Evolutionary conservation across 1,284 basidiomycete genomes (phyloP).

Genomic region (Puccinia sorghi): DNA sequence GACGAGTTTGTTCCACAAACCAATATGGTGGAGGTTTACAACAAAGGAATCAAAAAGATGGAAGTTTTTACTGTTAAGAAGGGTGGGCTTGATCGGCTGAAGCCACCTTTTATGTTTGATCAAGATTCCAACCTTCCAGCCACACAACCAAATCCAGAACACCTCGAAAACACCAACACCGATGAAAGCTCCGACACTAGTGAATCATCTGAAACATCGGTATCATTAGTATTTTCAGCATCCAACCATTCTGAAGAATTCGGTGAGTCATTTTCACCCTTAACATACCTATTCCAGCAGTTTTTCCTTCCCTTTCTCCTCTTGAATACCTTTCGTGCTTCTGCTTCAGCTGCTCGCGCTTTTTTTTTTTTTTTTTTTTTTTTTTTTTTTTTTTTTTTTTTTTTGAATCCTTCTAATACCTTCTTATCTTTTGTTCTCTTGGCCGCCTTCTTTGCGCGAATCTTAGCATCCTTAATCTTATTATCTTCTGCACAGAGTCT

Average conservation of each 20-base stretch:
- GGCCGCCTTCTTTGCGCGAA: neutral
- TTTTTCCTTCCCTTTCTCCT: too few relatives aligned
- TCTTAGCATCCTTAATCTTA: neutral
- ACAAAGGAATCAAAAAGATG: neutral
- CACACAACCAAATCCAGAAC: too few relatives aligned
- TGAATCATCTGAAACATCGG: too few relatives aligned
- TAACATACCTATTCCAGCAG: neutral
- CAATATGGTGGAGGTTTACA: neutral
- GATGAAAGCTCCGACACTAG: neutral
- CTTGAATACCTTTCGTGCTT: neutral
- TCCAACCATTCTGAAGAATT: neutral
- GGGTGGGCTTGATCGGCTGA: neutral
- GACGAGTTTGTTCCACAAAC: neutral
- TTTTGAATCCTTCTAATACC: neutral
- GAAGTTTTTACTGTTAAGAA: neutral
- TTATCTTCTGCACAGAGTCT: neutral
- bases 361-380: neutral
- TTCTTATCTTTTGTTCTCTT: neutral
- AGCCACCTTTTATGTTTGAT: neutral
- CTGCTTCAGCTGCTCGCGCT: neutral
- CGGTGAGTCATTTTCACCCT: neutral
- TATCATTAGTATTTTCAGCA: too few relatives aligned
- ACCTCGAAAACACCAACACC: too few relatives aligned
- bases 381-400: too few relatives aligned
- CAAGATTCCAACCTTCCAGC: neutral